Percentiles rank a stretch among this genome's conserved stretches.
These are phyloP conservation scores for Candida rishiriensis DNA, from an alignment of 805 yeast species.

Conservation along the genomic window DNA sequence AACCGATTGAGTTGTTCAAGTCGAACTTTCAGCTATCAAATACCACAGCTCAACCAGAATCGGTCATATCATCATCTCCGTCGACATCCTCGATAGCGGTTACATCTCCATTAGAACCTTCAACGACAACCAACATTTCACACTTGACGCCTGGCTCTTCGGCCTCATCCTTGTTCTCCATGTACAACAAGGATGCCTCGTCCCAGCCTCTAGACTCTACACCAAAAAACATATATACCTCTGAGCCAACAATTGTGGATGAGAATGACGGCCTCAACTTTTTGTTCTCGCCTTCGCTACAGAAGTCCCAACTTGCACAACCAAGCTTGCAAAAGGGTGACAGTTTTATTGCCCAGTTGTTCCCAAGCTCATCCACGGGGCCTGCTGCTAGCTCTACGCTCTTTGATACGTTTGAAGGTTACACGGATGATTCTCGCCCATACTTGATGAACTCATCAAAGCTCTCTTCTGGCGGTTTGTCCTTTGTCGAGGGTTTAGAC, in stretches of 20 bases:
- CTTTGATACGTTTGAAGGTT: background rate
- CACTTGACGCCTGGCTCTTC: background rate
- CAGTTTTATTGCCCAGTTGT: background rate
- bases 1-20: background rate
- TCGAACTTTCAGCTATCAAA: background rate
- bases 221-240: background rate
- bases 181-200: background rate
- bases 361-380: background rate
- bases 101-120: too few relatives aligned
- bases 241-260: background rate
- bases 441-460: background rate
- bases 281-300: background rate
- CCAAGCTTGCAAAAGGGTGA: background rate
- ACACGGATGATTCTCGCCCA: background rate
- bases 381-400: background rate
- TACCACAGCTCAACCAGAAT: too few relatives aligned
- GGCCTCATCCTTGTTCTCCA: background rate
- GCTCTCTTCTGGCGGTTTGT: background rate
- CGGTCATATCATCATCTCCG: too few relatives aligned
- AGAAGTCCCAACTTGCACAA: background rate
- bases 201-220: background rate
- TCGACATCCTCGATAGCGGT: too few relatives aligned
- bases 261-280: background rate
- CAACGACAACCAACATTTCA: too few relatives aligned
- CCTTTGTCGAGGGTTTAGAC: background rate